phyloP scores from a whole-genome alignment of 768 basidiomycete species.

The Macrocybe gigantea region DNA sequence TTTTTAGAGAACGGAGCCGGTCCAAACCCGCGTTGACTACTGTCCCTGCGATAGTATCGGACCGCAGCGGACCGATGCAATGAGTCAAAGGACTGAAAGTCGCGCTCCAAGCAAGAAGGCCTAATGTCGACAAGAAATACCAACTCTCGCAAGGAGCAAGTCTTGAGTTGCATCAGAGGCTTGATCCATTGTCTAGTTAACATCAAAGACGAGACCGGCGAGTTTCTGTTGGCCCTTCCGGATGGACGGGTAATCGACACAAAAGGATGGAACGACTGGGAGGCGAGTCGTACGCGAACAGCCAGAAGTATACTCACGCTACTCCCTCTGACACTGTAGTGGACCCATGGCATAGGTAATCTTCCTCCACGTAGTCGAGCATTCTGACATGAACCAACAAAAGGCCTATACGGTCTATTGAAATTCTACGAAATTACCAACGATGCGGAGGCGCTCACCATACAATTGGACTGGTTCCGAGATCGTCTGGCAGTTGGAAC shows the following conservation, averaged over 20 bases:
- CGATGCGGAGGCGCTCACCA: slow-evolving; percentile 29
- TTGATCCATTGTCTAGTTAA: slow-evolving; percentile 41
- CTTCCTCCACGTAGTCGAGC: neutral
- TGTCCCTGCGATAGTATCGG: too few species aligned
- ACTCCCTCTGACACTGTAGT: slow-evolving; percentile 15
- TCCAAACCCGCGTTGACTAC: too few species aligned
- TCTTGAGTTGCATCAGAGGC: slow-evolving; percentile 23
- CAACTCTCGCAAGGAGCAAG: slow-evolving; percentile 21
- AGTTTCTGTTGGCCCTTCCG: slow-evolving; percentile 40
- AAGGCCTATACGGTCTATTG: slow-evolving; percentile 35
- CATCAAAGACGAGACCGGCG: slow-evolving; percentile 46
- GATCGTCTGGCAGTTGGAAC: slow-evolving; percentile 43
- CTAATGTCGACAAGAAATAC: slow-evolving; percentile 25
- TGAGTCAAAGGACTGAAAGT: too few species aligned
- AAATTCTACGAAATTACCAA: slow-evolving; percentile 36
- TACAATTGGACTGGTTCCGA: slow-evolving; percentile 43
- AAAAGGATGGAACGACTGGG: slow-evolving; percentile 56
- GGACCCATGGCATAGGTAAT: slow-evolving; percentile 39
- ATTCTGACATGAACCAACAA: neutral
- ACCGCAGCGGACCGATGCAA: too few species aligned
- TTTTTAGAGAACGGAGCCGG: neutral
- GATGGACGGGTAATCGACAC: slow-evolving; percentile 52
- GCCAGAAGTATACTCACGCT: neutral
- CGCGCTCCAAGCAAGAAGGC: too few species aligned
- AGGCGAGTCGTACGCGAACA: slow-evolving; percentile 18